A percentile compares a stretch with the other conserved stretches of the same genome.
Evolutionary conservation across 139 green algal species (phyloP).

Genomic region (Coelastrella sp.): DNA sequence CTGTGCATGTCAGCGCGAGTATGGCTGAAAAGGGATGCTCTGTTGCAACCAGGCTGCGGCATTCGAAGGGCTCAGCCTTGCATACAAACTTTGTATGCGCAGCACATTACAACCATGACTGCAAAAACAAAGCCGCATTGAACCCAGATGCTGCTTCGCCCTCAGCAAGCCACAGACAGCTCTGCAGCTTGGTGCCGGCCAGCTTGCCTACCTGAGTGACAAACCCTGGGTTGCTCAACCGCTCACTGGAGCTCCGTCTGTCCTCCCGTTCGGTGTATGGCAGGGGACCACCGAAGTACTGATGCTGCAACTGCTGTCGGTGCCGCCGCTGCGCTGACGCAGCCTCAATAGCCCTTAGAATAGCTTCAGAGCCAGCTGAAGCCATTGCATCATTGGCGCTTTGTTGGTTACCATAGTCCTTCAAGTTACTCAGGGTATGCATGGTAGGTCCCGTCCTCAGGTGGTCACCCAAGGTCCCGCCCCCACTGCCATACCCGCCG

Average conservation of each 20-base stretch:
- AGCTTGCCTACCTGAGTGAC: not conserved
- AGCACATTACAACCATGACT: too few relatives aligned
- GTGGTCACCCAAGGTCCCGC: not conserved
- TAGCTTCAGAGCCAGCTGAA: not conserved
- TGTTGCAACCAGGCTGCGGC: too few relatives aligned
- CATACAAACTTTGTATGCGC: too few relatives aligned
- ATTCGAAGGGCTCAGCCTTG: too few relatives aligned
- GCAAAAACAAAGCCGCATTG: too few relatives aligned
- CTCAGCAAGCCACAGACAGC: too few relatives aligned
- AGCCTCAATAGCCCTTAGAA: slow-evolving; percentile 25
- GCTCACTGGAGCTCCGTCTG: not conserved
- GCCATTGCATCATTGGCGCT: not conserved
- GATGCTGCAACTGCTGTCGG: not conserved
- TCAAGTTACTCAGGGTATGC: not conserved
- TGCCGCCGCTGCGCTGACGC: slow-evolving; percentile 18
- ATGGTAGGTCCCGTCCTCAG: not conserved
- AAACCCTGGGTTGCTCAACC: not conserved
- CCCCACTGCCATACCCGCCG: not conserved
- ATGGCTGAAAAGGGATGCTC: too few relatives aligned
- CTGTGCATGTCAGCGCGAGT: too few relatives aligned
- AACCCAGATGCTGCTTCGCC: too few relatives aligned
- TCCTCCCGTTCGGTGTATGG: too few relatives aligned
- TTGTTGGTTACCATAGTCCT: too few relatives aligned
- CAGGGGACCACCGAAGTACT: not conserved
- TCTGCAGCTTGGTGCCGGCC: too few relatives aligned